These are phyloP conservation scores for Pseudocercospora vitis DNA, from an alignment of 2,329 filamentous ascomycete species.

Conservation along the genomic window DNA sequence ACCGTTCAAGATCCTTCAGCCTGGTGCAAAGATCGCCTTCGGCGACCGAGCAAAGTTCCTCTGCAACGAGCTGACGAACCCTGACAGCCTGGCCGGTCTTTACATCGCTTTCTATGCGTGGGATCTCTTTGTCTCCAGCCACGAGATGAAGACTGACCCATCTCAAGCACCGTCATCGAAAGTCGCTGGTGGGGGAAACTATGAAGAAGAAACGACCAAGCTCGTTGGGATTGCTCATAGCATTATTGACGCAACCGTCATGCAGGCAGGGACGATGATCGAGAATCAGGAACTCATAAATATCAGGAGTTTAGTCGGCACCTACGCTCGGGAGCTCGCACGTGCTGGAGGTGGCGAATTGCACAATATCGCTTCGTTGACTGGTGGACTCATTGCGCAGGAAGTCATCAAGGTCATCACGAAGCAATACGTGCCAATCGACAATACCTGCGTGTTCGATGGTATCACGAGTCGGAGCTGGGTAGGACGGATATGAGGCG, in stretches of 20 bases:
- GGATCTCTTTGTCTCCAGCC: constrained; percentile 48
- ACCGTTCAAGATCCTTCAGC: constrained; percentile 51
- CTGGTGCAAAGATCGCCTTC: constrained; percentile 39
- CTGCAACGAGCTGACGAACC: constrained; percentile 41
- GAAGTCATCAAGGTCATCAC: constrained; percentile 88
- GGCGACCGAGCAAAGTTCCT: constrained; percentile 52
- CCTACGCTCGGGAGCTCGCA: constrained; percentile 52
- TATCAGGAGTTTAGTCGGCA: constrained; percentile 39
- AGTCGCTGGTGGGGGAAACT: constrained; percentile 33
- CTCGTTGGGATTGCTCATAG: constrained; percentile 46
- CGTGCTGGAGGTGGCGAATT: constrained; percentile 81
- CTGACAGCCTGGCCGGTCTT: constrained; percentile 49
- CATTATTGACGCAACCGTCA: constrained; percentile 45
- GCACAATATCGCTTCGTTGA: constrained; percentile 86
- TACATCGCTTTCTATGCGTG: constrained; percentile 55
- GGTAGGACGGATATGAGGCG: constrained; percentile 29
- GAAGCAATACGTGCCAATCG: constrained; percentile 64
- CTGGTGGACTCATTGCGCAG: constrained; percentile 92
- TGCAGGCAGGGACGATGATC: constrained; percentile 42
- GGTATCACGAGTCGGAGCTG: constrained; percentile 57
- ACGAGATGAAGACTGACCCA: constrained; percentile 34
- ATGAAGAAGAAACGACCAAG: constrained; percentile 42
- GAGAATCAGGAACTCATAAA: constrained; percentile 45
- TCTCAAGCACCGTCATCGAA: constrained; percentile 37
- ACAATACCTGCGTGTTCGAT: constrained; percentile 65